A percentile compares a stretch with the other conserved stretches of the same genome.
phyloP scores from a whole-genome alignment of 2,329 filamentous ascomycete genomes.

The Fusarium robinianum region DNA sequence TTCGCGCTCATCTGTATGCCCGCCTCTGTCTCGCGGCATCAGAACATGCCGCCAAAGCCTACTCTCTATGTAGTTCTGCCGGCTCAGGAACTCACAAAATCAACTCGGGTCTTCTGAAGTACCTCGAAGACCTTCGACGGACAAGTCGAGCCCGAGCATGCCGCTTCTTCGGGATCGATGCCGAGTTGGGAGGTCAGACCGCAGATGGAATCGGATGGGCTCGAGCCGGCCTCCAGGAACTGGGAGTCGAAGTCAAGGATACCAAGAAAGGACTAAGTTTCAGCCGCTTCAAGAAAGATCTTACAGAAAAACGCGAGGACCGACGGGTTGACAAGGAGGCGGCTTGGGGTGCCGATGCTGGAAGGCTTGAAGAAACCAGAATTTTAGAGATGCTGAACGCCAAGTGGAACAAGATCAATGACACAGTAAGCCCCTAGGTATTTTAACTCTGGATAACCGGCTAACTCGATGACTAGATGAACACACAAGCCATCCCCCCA shows the following conservation, averaged over 20 bases:
- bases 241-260: conserved; percentile 64
- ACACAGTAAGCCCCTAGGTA: conserved; percentile 65
- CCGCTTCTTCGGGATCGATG: conserved; percentile 87
- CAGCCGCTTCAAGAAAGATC: conserved; percentile 71
- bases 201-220: conserved; percentile 89
- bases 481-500: conserved; percentile 76
- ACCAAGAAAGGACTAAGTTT: conserved; percentile 61
- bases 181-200: conserved; percentile 78
- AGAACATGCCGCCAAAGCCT: conserved; percentile 80
- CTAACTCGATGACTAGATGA: conserved; percentile 59
- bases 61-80: conserved; percentile 52
- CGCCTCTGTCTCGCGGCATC: conserved; percentile 84
- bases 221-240: conserved; percentile 72
- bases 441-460: not conserved
- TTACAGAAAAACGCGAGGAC: conserved; percentile 79
- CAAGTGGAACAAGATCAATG: conserved; percentile 93
- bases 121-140: conserved; percentile 74
- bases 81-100: conserved; percentile 54
- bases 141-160: conserved; percentile 84
- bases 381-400: conserved; percentile 84
- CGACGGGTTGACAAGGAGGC: conserved; percentile 73
- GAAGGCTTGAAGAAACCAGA: conserved; percentile 79
- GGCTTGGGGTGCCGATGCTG: conserved; percentile 81
- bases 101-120: conserved; percentile 69
- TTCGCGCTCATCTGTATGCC: conserved; percentile 85